Conservation (phyloP, 164 flowering plant species). For the Houttuynia cordata region DNA sequence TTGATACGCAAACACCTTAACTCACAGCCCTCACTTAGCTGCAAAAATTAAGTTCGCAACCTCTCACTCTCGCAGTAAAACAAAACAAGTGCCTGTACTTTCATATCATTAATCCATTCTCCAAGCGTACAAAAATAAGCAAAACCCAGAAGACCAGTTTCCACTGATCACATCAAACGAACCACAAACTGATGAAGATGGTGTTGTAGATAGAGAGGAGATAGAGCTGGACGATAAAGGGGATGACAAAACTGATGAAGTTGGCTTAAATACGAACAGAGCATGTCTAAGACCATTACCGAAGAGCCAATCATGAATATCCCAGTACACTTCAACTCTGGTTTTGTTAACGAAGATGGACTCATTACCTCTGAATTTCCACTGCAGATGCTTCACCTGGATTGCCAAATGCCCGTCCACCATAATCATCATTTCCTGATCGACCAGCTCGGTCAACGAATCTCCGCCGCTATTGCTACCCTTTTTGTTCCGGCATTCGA, state of each 20-base stretch:
- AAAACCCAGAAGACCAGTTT: conserved; percentile 16
- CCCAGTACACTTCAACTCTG: conserved; percentile 54
- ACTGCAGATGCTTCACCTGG: conserved; percentile 40
- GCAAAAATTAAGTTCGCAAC: no score
- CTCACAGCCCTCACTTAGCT: neutral
- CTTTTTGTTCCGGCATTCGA: conserved; percentile 22
- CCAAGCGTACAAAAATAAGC: conserved; percentile 55
- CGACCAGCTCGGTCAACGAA: conserved; percentile 32
- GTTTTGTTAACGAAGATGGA: conserved; percentile 25
- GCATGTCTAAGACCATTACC: conserved; percentile 30
- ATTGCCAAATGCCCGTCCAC: conserved; percentile 43
- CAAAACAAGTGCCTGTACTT: neutral
- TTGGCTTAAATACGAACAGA: conserved; percentile 50
- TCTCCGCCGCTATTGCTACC: conserved; percentile 16
- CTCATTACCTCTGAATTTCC: conserved; percentile 69
- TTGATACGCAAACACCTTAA: neutral
- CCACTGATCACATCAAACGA: neutral
- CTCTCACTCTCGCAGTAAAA: neutral
- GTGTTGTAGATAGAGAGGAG: neutral
- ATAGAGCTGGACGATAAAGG: neutral
- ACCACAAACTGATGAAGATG: neutral
- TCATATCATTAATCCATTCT: conserved; percentile 30
- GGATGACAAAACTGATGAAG: conserved; percentile 5
- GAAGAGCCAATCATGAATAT: conserved; percentile 66
- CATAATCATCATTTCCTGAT: conserved; percentile 66